Percentiles rank a stretch among this genome's conserved stretches.
Conservation (phyloP, 148 eudicot species). For the Simmondsia chinensis region DNA sequence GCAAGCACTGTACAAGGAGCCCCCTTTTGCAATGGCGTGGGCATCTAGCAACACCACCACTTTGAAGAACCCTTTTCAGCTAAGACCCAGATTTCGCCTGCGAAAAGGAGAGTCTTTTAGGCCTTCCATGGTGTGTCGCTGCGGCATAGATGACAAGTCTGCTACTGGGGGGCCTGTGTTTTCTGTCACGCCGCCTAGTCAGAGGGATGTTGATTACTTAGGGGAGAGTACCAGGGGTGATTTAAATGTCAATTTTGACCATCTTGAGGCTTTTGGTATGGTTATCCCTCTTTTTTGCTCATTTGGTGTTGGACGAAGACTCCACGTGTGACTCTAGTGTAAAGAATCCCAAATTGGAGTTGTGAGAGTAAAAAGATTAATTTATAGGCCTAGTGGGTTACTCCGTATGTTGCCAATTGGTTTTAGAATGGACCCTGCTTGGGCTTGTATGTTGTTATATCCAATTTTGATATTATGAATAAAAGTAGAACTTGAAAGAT, state of each 20-base stretch:
- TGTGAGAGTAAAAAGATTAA: too few species aligned
- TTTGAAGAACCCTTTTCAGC: background rate
- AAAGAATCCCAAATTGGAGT: too few species aligned
- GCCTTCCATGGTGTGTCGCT: constrained; percentile 7
- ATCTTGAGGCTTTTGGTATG: constrained; percentile 21
- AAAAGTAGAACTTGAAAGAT: too few species aligned
- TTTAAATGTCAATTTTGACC: constrained; percentile 39
- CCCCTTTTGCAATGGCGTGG: constrained; percentile 4
- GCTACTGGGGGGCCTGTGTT: constrained; percentile 30
- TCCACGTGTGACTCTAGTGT: too few species aligned
- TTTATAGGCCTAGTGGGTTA: too few species aligned
- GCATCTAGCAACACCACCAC: constrained; percentile 1
- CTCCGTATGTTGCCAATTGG: too few species aligned
- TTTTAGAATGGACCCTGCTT: too few species aligned
- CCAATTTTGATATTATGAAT: too few species aligned
- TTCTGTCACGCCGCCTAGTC: constrained; percentile 34
- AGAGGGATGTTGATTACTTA: constrained; percentile 60
- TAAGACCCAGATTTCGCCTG: constrained; percentile 2
- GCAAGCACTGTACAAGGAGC: background rate
- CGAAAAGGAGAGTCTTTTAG: background rate
- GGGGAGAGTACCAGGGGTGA: constrained; percentile 94
- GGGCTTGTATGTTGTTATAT: too few species aligned
- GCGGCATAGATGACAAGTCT: constrained; percentile 19
- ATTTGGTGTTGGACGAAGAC: background rate
- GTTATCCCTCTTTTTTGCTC: background rate